phyloP scores from a whole-genome alignment of 2,329 filamentous ascomycete genomes.

The Hymenoscyphus albidus region DNA sequence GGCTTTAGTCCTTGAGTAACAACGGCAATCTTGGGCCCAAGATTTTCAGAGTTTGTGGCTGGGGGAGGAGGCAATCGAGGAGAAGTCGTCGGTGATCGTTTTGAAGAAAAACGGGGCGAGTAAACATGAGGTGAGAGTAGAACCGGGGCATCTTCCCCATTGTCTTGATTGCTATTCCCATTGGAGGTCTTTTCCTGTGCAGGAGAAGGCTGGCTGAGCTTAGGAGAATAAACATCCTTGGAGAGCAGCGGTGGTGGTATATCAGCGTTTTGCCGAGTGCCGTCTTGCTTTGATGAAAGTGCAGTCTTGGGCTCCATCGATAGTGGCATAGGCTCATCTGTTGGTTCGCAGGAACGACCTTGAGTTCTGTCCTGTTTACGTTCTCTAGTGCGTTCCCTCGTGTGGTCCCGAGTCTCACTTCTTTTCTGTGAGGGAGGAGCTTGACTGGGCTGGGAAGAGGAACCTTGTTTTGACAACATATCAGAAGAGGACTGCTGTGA shows the following conservation, averaged over 20 bases:
- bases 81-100: neutral
- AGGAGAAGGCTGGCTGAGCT: slow-evolving; percentile 2
- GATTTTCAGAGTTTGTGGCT: neutral
- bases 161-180: neutral
- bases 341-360: neutral
- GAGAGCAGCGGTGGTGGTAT: neutral
- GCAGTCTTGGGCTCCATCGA: neutral
- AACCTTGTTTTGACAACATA: neutral
- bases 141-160: neutral
- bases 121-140: slow-evolving; percentile 5
- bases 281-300: neutral
- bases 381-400: slow-evolving; percentile 1
- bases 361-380: slow-evolving; percentile 1
- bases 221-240: neutral
- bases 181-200: neutral
- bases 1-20: slow-evolving; percentile 1
- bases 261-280: neutral
- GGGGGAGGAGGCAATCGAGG: neutral
- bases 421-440: slow-evolving; percentile 2
- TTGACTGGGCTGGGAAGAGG: neutral
- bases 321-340: neutral
- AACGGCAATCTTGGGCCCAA: neutral
- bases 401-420: slow-evolving; percentile 4
- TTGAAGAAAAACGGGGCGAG: slow-evolving; percentile 4
- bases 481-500: neutral